Conservation (phyloP, 106 monocot species). For the Alisma plantagoaquatica region DNA sequence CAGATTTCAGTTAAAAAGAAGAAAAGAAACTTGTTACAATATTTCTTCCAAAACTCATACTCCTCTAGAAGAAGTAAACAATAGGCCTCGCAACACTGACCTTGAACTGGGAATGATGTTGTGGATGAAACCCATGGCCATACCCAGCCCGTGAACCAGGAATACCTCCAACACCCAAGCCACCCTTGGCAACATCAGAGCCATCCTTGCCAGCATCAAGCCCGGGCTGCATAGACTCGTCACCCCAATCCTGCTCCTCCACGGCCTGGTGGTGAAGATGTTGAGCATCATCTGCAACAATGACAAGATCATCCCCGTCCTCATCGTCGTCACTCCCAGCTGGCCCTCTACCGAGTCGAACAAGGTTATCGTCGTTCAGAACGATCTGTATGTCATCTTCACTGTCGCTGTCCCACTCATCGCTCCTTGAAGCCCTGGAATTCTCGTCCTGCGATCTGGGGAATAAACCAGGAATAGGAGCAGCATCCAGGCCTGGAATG, state of each 20-base stretch:
- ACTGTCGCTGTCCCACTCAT: constrained; percentile 90
- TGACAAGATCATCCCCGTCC: constrained; percentile 44
- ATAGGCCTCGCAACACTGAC: too few species aligned
- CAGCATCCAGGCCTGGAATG: constrained; percentile 51
- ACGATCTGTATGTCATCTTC: constrained; percentile 95
- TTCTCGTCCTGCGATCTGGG: constrained; percentile 1
- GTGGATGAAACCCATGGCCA: constrained; percentile 60
- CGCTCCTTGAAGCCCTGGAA: constrained; percentile 17
- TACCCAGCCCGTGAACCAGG: constrained; percentile 34
- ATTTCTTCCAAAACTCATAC: too few species aligned
- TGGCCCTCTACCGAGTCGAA: constrained; percentile 4
- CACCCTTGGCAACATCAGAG: constrained; percentile 32
- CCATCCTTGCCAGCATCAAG: constrained; percentile 61
- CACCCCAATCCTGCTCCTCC: constrained; percentile 72
- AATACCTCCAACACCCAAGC: constrained; percentile 13
- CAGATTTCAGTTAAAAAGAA: too few species aligned
- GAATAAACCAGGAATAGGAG: not conserved
- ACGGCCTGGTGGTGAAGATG: constrained; percentile 34
- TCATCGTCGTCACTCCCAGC: constrained; percentile 66
- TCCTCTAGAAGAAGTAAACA: too few species aligned
- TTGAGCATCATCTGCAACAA: constrained; percentile 26
- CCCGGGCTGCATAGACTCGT: constrained; percentile 31
- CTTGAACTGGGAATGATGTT: constrained; percentile 94
- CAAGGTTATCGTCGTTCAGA: constrained; percentile 44
- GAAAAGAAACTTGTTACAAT: too few species aligned